A percentile compares a stretch with the other conserved stretches of the same genome.
These are phyloP conservation scores for Quercus aquifolioides DNA, from an alignment of 306 rosid species.

Conservation along the genomic window DNA sequence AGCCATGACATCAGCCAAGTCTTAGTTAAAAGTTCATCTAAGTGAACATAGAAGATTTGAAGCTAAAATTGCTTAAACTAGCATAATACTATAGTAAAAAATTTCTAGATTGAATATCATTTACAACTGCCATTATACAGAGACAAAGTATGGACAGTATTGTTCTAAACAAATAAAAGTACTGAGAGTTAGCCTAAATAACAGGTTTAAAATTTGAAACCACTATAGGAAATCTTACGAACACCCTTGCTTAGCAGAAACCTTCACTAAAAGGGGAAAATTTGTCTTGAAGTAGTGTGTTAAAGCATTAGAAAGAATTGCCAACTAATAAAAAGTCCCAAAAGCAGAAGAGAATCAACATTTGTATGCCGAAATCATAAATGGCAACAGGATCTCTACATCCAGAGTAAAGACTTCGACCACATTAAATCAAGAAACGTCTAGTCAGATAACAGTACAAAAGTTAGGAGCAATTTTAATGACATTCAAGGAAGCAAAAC, in stretches of 20 bases:
- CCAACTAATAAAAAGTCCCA: neutral
- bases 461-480: neutral
- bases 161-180: neutral
- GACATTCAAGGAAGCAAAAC: neutral
- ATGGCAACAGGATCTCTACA: neutral
- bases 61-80: neutral
- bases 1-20: too few relatives aligned
- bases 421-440: neutral
- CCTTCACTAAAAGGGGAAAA: neutral
- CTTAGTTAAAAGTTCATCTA: too few relatives aligned
- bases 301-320: neutral
- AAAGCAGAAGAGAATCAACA: neutral
- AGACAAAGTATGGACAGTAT: neutral
- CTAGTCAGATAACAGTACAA: neutral
- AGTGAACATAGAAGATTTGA: neutral
- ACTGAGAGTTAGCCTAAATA: neutral
- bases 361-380: neutral
- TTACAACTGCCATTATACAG: neutral
- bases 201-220: neutral
- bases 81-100: neutral
- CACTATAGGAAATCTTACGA: neutral
- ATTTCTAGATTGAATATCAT: neutral
- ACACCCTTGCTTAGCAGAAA: neutral
- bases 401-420: neutral
- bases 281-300: neutral